Percentiles rank a stretch among this genome's conserved stretches.
These are phyloP conservation scores for Dorcoceras hygrometricum DNA, from an alignment of 257 asterid species.

Conservation along the genomic window DNA sequence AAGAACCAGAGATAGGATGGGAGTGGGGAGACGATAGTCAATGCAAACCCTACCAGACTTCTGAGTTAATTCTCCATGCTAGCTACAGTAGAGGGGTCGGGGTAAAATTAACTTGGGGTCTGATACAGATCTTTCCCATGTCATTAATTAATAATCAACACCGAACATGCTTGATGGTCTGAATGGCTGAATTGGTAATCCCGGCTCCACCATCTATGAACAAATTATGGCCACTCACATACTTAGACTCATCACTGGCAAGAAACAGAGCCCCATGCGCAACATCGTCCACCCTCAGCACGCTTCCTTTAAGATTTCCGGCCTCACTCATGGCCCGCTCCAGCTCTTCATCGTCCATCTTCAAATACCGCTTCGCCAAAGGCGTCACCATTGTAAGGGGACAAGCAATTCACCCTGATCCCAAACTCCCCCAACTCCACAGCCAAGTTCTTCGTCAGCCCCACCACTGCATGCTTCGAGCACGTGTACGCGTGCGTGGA, in stretches of 20 bases:
- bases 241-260: not conserved
- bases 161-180: not conserved
- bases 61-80: too few relatives aligned
- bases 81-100: too few relatives aligned
- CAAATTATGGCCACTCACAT: not conserved
- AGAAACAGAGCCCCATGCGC: not conserved
- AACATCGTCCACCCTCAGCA: not conserved
- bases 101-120: too few relatives aligned
- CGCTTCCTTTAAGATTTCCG: not conserved
- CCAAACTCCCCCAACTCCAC: constrained; percentile 22
- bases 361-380: not conserved
- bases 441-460: constrained; percentile 42
- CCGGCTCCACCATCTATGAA: not conserved
- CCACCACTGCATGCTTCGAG: constrained; percentile 45
- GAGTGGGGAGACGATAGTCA: too few relatives aligned
- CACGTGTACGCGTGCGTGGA: constrained; percentile 40
- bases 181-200: not conserved
- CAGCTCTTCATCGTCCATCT: not conserved
- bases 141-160: too few relatives aligned
- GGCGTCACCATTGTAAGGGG: not conserved
- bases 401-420: not conserved
- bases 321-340: not conserved
- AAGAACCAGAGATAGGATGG: too few relatives aligned
- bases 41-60: too few relatives aligned
- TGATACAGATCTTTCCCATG: too few relatives aligned